Percentiles rank a stretch among this genome's conserved stretches.
These are phyloP conservation scores for Tetrahymena malaccensis DNA, from an alignment of 73 alveolate species.

Conservation along the genomic window DNA sequence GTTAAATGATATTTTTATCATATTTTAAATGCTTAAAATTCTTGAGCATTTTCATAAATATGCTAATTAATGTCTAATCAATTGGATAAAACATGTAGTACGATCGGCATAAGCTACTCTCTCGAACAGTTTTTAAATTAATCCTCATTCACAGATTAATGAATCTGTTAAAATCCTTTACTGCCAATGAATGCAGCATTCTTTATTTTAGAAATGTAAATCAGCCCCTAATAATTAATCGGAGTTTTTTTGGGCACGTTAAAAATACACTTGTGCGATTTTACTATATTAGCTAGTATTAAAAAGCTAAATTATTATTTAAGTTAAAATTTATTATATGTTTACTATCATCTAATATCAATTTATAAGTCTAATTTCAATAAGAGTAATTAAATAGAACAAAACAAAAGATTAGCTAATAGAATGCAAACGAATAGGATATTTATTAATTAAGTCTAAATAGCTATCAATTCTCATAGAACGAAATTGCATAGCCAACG, in stretches of 20 bases:
- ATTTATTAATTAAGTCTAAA: too few species aligned
- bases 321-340: too few species aligned
- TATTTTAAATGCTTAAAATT: too few species aligned
- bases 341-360: too few species aligned
- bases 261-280: too few species aligned
- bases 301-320: too few species aligned
- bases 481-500: not conserved
- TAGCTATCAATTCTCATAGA: not conserved
- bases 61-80: too few species aligned
- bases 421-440: not conserved
- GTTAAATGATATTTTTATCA: not conserved
- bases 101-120: not conserved
- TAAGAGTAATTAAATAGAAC: not conserved
- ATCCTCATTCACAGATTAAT: not conserved
- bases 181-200: too few species aligned
- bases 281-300: not conserved
- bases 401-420: not conserved
- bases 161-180: not conserved
- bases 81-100: not conserved
- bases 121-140: too few species aligned
- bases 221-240: not conserved
- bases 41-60: not conserved
- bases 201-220: not conserved
- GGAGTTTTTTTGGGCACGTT: not conserved
- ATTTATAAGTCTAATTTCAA: not conserved